phyloP scores from a whole-genome alignment of 768 basidiomycete genomes.

The Rhodotorula taiwanensis region DNA sequence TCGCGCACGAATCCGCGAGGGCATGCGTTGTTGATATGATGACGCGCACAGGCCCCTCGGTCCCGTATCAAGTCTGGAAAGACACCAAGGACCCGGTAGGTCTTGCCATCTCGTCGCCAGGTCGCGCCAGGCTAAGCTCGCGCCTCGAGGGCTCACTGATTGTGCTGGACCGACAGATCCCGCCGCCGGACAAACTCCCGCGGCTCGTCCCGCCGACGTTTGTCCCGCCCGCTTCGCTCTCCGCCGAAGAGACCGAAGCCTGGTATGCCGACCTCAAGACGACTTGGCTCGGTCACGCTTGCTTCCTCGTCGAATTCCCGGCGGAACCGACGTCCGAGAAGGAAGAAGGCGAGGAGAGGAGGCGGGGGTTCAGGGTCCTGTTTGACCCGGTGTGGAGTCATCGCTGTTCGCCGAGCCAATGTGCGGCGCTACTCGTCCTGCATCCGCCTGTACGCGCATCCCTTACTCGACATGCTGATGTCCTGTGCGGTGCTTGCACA shows the following conservation, averaged over 20 bases:
- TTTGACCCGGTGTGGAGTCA: conserved; percentile 43
- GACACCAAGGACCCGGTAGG: neutral
- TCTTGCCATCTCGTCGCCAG: too few relatives aligned
- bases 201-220: conserved; percentile 10
- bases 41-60: neutral
- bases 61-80: neutral
- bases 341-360: neutral
- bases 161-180: too few relatives aligned
- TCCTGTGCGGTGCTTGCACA: neutral
- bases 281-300: conserved; percentile 43
- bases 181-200: conserved; percentile 23
- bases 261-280: conserved; percentile 33
- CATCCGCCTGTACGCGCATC: too few relatives aligned
- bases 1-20: too few relatives aligned
- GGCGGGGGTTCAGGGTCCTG: conserved; percentile 43
- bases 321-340: neutral
- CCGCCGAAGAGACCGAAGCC: neutral
- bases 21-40: too few relatives aligned
- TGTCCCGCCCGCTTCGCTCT: neutral
- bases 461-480: conserved; percentile 15
- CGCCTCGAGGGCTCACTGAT: neutral
- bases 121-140: neutral
- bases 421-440: too few relatives aligned
- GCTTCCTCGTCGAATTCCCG: conserved; percentile 46
- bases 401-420: conserved; percentile 42